These are phyloP conservation scores for Xylaria telfairii DNA, from an alignment of 495 filamentous ascomycete species.

Conservation along the genomic window DNA sequence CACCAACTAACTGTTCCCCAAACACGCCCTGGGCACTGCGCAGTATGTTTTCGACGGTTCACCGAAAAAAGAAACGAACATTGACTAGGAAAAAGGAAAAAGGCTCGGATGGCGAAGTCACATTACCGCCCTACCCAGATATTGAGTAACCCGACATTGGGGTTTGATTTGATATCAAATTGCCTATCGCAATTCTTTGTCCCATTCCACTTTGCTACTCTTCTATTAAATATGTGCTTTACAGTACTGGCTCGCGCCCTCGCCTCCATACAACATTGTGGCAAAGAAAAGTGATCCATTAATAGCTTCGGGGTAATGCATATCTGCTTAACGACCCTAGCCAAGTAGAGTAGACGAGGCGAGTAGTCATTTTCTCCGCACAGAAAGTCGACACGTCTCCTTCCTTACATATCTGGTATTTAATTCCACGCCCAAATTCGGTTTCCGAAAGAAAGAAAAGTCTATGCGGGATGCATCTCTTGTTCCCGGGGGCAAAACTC, in stretches of 20 bases:
- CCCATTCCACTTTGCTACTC: not conserved
- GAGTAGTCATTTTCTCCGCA: not conserved
- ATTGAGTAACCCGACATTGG: not conserved
- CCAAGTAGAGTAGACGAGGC: not conserved
- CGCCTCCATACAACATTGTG: not conserved
- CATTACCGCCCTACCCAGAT: not conserved
- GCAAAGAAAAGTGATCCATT: not conserved
- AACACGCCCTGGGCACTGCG: not conserved
- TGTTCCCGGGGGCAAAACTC: not conserved
- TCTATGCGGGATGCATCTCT: not conserved
- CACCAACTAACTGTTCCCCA: not conserved
- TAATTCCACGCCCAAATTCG: not conserved
- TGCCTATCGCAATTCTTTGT: not conserved
- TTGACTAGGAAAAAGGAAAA: not conserved
- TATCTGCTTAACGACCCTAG: not conserved
- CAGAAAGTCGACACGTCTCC: not conserved
- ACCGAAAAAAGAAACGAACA: not conserved
- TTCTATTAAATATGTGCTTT: not conserved
- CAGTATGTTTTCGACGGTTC: not conserved
- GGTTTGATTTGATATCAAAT: not conserved
- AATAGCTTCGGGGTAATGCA: conserved; percentile 1
- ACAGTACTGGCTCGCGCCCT: not conserved
- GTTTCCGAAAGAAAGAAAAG: not conserved
- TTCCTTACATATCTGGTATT: not conserved
- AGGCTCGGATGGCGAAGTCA: not conserved